Evolutionary conservation across 73 alveolate genomes (phyloP).

Genomic region (Paramecium sexaurelia): DNA sequence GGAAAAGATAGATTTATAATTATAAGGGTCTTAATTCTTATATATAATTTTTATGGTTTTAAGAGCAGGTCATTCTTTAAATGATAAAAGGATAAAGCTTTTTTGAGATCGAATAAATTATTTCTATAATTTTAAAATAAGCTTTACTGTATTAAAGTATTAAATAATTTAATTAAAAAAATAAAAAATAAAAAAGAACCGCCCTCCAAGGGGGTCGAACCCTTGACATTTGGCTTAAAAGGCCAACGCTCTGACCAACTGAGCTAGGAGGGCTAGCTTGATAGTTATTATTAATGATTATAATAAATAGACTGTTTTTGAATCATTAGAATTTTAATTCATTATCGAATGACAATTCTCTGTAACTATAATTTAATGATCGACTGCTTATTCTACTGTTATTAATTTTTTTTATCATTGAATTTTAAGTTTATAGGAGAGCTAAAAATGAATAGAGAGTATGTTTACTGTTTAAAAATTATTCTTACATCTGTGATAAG

Average conservation of each 20-base stretch:
- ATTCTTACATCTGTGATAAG: background rate
- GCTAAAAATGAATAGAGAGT: background rate
- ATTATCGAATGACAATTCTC: background rate
- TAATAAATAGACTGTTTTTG: background rate
- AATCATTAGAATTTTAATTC: background rate
- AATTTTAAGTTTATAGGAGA: background rate
- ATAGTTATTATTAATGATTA: background rate
- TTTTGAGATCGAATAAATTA: too few relatives aligned
- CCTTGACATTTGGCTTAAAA: slow-evolving; percentile 59
- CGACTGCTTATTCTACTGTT: background rate
- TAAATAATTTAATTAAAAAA: background rate
- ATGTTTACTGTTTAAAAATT: background rate
- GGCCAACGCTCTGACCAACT: slow-evolving; percentile 61
- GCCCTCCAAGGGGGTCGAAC: slow-evolving; percentile 66
- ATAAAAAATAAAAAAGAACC: background rate
- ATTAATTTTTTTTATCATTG: background rate
- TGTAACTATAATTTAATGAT: background rate
- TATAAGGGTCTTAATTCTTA: too few relatives aligned
- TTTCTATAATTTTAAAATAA: too few relatives aligned
- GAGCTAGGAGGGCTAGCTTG: slow-evolving; percentile 60
- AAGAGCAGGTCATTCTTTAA: too few relatives aligned
- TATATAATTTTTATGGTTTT: too few relatives aligned
- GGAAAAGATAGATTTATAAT: too few relatives aligned
- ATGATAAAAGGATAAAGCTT: too few relatives aligned
- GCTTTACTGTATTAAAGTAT: too few relatives aligned